Percentiles rank a stretch among this genome's conserved stretches.
phyloP scores from a whole-genome alignment of 495 filamentous ascomycete species.

The Talaromyces liani region DNA sequence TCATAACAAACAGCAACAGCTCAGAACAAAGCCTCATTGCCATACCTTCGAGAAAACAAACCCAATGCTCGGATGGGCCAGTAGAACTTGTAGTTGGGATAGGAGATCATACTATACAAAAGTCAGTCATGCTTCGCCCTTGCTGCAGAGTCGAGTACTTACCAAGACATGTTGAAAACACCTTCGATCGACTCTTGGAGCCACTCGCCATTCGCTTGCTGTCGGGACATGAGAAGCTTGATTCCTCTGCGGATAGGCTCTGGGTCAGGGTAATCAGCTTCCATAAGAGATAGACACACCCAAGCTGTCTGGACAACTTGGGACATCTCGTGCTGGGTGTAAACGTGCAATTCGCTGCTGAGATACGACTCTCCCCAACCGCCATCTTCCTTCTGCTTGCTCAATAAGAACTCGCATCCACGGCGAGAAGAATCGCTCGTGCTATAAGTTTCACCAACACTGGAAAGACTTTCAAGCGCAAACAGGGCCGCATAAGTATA shows the following conservation, averaged over 20 bases:
- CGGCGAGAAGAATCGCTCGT: conserved; percentile 62
- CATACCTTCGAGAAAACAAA: conserved; percentile 72
- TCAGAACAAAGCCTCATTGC: conserved; percentile 48
- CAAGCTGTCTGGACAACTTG: conserved; percentile 94
- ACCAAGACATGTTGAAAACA: conserved; percentile 97
- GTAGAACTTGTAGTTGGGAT: conserved; percentile 97
- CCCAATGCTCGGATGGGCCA: conserved; percentile 93
- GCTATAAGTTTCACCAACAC: conserved; percentile 71
- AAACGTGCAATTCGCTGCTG: conserved; percentile 57
- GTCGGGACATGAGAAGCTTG: conserved; percentile 75
- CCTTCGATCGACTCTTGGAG: conserved; percentile 92
- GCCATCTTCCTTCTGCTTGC: conserved; percentile 76
- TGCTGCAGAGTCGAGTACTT: conserved; percentile 39
- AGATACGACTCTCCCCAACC: conserved; percentile 96
- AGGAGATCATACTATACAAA: conserved; percentile 79
- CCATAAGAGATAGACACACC: conserved; percentile 78
- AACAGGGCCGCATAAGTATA: conserved; percentile 97
- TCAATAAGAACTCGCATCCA: conserved; percentile 79
- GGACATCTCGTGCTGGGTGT: conserved; percentile 52
- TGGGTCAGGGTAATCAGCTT: conserved; percentile 72
- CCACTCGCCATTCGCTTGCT: conserved; percentile 89
- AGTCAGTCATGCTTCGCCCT: conserved; percentile 72
- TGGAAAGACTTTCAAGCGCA: conserved; percentile 76
- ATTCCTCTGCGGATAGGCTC: conserved; percentile 67
- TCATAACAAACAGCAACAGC: background rate